A percentile compares a stretch with the other conserved stretches of the same genome.
phyloP scores from a whole-genome alignment of 2,329 filamentous ascomycete genomes.

The Colletotrichum euphorbiae region DNA sequence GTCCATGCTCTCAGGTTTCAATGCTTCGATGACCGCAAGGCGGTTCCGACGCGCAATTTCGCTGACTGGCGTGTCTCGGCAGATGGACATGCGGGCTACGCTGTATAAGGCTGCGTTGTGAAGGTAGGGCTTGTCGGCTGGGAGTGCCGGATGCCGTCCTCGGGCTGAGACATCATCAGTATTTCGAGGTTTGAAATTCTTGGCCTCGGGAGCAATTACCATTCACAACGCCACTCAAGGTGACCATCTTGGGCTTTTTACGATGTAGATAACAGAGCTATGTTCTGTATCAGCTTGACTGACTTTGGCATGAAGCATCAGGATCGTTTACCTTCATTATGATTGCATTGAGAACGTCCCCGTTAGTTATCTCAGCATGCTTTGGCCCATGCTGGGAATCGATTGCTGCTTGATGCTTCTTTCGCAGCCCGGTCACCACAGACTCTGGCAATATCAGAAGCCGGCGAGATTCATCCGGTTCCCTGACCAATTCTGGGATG shows the following conservation, averaged over 20 bases:
- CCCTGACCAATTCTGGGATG: conserved; percentile 30
- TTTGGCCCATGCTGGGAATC: conserved; percentile 26
- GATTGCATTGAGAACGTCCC: conserved; percentile 21
- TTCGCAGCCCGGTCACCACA: conserved; percentile 18
- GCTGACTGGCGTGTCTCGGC: conserved; percentile 30
- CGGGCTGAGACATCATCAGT: conserved; percentile 27
- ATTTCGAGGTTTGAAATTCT: neutral
- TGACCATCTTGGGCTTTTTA: conserved; percentile 34
- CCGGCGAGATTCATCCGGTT: conserved; percentile 26
- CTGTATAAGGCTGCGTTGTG: conserved; percentile 40
- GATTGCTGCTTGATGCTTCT: conserved; percentile 24
- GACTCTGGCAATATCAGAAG: conserved; percentile 19
- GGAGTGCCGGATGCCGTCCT: conserved; percentile 36
- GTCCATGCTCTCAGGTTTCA: conserved; percentile 22
- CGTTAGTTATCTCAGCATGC: conserved; percentile 10
- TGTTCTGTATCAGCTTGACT: neutral
- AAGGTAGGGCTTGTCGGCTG: conserved; percentile 35
- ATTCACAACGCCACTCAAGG: conserved; percentile 12
- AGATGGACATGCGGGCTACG: conserved; percentile 22
- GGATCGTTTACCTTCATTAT: neutral
- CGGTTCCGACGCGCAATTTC: conserved; percentile 40
- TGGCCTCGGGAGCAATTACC: neutral
- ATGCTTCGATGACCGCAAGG: conserved; percentile 41
- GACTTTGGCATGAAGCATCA: too few relatives aligned
- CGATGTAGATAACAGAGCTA: conserved; percentile 38